Evolutionary conservation across 139 green algal genomes (phyloP).

Genomic region (Auxenochlorella pyrenoidosa): DNA sequence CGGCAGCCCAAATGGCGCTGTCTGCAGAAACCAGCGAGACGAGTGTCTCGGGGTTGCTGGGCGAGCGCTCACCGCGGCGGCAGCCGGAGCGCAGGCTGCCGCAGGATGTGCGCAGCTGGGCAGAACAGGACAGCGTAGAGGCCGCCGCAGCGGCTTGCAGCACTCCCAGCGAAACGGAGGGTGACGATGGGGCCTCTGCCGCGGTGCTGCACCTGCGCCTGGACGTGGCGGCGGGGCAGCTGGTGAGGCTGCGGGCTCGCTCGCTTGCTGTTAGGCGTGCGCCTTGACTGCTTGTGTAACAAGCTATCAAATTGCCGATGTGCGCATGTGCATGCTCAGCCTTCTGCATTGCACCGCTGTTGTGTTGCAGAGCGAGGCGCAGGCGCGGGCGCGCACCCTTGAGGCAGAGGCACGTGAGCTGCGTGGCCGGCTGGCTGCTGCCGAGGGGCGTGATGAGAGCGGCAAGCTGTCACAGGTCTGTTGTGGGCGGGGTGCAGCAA

Average conservation of each 20-base stretch:
- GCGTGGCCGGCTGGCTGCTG: neutral
- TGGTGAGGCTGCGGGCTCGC: neutral
- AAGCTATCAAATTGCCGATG: too few species aligned
- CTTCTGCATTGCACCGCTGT: too few species aligned
- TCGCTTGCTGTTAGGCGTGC: too few species aligned
- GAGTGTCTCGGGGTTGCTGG: neutral
- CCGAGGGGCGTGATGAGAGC: neutral
- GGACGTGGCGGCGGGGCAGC: conserved; percentile 4
- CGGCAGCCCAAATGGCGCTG: conserved; percentile 1
- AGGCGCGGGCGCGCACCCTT: neutral
- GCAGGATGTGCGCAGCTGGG: conserved; percentile 4
- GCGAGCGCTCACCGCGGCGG: neutral
- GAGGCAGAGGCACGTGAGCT: conserved; percentile 6
- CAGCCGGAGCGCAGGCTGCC: neutral
- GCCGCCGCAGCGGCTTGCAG: neutral
- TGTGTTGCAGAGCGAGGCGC: neutral
- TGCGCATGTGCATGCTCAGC: too few species aligned
- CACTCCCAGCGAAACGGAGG: conserved; percentile 18
- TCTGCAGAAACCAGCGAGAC: neutral
- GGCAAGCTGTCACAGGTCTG: conserved; percentile 1
- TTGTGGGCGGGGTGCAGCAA: neutral
- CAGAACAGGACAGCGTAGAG: neutral
- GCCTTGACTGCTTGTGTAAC: too few species aligned
- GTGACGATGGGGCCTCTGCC: neutral
- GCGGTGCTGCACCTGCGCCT: conserved; percentile 16